These are phyloP conservation scores for Helianthus tuberosus DNA, from an alignment of 129 eudicot genomes.

Conservation along the genomic window DNA sequence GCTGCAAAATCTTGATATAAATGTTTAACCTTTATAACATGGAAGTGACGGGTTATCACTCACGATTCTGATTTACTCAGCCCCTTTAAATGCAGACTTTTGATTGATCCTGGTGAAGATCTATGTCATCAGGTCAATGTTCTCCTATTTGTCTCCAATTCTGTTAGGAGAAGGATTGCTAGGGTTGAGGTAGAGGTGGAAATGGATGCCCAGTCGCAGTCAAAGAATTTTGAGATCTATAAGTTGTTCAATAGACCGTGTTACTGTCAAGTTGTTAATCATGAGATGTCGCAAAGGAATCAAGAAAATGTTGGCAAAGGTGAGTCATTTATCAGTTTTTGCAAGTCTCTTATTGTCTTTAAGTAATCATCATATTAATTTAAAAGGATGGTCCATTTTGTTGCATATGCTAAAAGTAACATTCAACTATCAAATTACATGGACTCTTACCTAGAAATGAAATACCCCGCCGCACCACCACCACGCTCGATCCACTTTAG, in stretches of 20 bases:
- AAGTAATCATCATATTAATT: background rate
- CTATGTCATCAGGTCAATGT: slow-evolving; percentile 65
- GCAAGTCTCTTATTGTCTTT: background rate
- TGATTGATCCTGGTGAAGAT: slow-evolving; percentile 68
- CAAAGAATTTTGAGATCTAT: slow-evolving; percentile 87
- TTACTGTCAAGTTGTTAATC: slow-evolving; percentile 88
- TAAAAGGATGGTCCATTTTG: background rate
- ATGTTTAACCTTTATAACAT: too few species aligned
- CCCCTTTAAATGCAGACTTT: slow-evolving; percentile 6
- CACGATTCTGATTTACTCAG: too few species aligned
- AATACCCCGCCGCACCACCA: too few species aligned
- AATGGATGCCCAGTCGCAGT: slow-evolving; percentile 73
- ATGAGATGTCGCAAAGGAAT: slow-evolving; percentile 98
- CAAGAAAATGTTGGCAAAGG: slow-evolving; percentile 87
- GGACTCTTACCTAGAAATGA: too few species aligned
- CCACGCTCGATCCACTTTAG: too few species aligned
- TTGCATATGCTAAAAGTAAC: too few species aligned
- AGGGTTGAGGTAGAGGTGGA: slow-evolving; percentile 83
- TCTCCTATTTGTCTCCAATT: slow-evolving; percentile 71
- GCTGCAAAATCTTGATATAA: too few species aligned
- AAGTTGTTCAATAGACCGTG: slow-evolving; percentile 74
- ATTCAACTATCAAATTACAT: too few species aligned
- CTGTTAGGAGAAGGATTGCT: slow-evolving; percentile 75
- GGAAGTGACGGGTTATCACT: too few species aligned
- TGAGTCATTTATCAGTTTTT: background rate